phyloP scores from a whole-genome alignment of 805 yeast genomes.

The Blastobotrys americana region DNA sequence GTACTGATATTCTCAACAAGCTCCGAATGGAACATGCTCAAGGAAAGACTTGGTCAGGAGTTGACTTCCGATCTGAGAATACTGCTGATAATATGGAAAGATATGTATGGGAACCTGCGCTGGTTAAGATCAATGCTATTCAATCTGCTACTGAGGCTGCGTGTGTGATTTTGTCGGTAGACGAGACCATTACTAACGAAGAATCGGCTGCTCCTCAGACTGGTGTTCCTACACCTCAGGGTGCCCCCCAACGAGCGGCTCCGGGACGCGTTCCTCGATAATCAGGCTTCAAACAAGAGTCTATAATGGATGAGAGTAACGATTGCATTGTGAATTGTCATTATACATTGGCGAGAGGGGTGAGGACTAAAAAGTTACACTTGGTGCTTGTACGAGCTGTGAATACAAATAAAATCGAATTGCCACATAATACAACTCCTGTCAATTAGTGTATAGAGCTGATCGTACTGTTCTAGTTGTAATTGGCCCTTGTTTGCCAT shows the following conservation, averaged over 20 bases:
- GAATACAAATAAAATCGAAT: too few species aligned
- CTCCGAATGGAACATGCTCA: slow-evolving; percentile 90
- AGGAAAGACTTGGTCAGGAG: slow-evolving; percentile 87
- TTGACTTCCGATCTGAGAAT: slow-evolving; percentile 76
- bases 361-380: too few species aligned
- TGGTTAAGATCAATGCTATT: slow-evolving; percentile 89
- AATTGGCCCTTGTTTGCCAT: too few species aligned
- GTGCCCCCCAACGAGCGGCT: slow-evolving; percentile 18
- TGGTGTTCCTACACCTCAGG: slow-evolving; percentile 21
- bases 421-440: too few species aligned
- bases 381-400: too few species aligned
- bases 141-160: slow-evolving; percentile 97
- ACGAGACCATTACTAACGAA: slow-evolving; percentile 62
- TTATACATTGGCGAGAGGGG: too few species aligned
- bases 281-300: too few species aligned
- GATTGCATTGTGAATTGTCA: too few species aligned
- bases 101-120: slow-evolving; percentile 97
- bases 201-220: slow-evolving; percentile 34
- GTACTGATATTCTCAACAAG: slow-evolving; percentile 86
- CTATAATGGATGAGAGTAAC: too few species aligned
- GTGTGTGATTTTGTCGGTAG: slow-evolving; percentile 84
- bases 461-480: too few species aligned
- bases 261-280: slow-evolving; percentile 1
- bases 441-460: too few species aligned
- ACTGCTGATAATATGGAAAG: slow-evolving; percentile 77